phyloP scores from a whole-genome alignment of 768 basidiomycete species.

The Galerina sulciceps region DNA sequence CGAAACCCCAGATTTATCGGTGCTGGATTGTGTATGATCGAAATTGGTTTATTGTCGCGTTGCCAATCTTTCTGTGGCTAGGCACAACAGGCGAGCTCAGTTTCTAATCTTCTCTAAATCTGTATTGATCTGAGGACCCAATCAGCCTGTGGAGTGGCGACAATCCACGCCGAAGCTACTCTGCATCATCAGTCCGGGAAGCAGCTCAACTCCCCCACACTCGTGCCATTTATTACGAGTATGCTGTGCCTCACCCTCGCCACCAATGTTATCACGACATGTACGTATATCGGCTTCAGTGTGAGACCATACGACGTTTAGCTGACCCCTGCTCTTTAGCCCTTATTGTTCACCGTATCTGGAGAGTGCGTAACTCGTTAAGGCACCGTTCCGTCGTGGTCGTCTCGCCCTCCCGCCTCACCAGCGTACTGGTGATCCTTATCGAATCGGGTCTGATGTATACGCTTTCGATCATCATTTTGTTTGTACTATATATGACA shows the following conservation, averaged over 20 bases:
- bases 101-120: background rate
- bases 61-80: conserved; percentile 38
- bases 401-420: conserved; percentile 26
- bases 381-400: conserved; percentile 22
- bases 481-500: conserved; percentile 38
- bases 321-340: conserved; percentile 22
- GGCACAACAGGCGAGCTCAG: conserved; percentile 33
- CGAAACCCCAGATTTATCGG: conserved; percentile 35
- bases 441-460: conserved; percentile 46
- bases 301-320: background rate
- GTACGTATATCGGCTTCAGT: conserved; percentile 23
- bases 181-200: conserved; percentile 19
- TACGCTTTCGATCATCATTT: conserved; percentile 35
- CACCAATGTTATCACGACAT: conserved; percentile 40
- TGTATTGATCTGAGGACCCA: background rate
- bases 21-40: conserved; percentile 41
- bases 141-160: conserved; percentile 36
- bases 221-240: conserved; percentile 40
- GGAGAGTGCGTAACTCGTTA: conserved; percentile 32
- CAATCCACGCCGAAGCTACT: conserved; percentile 36
- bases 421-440: conserved; percentile 32
- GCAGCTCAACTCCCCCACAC: conserved; percentile 29
- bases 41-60: conserved; percentile 31
- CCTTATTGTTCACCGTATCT: conserved; percentile 41
- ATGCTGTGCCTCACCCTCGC: conserved; percentile 40